Evolutionary conservation across 2,329 filamentous ascomycete species (phyloP).

Genomic region (Malbranchea zuffiana): DNA sequence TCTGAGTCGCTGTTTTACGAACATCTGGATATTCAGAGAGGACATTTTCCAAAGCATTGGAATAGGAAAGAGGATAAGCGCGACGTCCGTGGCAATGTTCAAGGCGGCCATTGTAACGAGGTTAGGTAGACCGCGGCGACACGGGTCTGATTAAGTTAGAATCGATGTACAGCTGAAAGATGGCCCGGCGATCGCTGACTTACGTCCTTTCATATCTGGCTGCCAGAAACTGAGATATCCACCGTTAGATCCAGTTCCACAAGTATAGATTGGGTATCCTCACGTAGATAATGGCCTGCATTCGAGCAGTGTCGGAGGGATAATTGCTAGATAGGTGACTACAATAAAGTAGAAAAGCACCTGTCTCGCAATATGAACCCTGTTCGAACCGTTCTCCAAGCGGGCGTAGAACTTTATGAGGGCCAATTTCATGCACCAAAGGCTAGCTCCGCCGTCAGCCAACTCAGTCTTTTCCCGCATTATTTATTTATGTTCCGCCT

Average conservation of each 20-base stretch:
- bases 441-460: conserved; percentile 8
- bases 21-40: conserved; percentile 13
- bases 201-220: conserved; percentile 1
- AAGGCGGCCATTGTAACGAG: conserved; percentile 13
- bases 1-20: neutral
- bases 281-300: conserved; percentile 13
- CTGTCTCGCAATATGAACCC: conserved; percentile 13
- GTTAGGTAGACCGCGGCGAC: conserved; percentile 13
- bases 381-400: conserved; percentile 14
- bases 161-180: no score
- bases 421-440: conserved; percentile 16
- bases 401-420: conserved; percentile 15
- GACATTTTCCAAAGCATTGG: conserved; percentile 16
- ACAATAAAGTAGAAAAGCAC: conserved; percentile 12
- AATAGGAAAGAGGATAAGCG: conserved; percentile 15
- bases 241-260: neutral
- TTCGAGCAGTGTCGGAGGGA: conserved; percentile 14
- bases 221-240: conserved; percentile 7
- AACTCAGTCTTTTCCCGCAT: neutral
- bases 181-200: no score
- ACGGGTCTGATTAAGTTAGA: conserved; percentile 9
- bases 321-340: conserved; percentile 10
- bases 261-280: neutral
- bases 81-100: conserved; percentile 15
- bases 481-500: neutral